Conservation (phyloP, 2,329 filamentous ascomycete species). For the Pseudogymnoascus sp. region DNA sequence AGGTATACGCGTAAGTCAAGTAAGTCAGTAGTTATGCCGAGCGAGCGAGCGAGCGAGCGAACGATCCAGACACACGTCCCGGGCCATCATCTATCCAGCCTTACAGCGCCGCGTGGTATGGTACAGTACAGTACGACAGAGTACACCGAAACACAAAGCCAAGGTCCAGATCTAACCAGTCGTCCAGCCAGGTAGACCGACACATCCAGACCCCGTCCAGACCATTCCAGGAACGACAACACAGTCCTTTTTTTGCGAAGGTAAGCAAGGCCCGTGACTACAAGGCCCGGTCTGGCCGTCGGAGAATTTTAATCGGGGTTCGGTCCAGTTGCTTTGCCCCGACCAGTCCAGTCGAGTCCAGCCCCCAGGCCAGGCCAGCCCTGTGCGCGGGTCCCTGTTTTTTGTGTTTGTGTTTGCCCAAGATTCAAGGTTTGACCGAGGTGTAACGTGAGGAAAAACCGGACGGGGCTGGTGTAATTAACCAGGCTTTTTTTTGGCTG, state of each 20-base stretch:
- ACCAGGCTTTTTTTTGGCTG: too few species aligned
- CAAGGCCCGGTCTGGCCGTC: not conserved
- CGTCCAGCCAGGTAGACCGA: not conserved
- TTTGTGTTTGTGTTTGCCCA: not conserved
- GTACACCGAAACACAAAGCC: not conserved
- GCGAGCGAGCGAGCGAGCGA: too few species aligned
- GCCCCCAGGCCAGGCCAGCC: not conserved
- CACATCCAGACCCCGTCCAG: not conserved
- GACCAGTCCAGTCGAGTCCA: not conserved
- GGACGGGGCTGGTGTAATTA: too few species aligned
- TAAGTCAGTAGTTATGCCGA: too few species aligned
- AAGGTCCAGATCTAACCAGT: not conserved
- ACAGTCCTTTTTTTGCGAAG: not conserved
- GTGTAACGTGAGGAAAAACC: not conserved
- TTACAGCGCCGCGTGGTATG: not conserved
- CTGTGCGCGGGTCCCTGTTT: not conserved
- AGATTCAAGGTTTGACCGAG: not conserved
- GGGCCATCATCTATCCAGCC: not conserved
- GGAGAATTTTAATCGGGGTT: not conserved
- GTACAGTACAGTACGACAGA: not conserved
- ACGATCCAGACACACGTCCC: too few species aligned
- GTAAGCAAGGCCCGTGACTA: not conserved
- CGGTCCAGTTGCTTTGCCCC: too few species aligned
- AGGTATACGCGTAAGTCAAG: too few species aligned
- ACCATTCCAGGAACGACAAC: not conserved